Percentiles rank a stretch among this genome's conserved stretches.
These are phyloP conservation scores for Dipteronia dyeriana DNA, from an alignment of 345 rosid species.

Conservation along the genomic window DNA sequence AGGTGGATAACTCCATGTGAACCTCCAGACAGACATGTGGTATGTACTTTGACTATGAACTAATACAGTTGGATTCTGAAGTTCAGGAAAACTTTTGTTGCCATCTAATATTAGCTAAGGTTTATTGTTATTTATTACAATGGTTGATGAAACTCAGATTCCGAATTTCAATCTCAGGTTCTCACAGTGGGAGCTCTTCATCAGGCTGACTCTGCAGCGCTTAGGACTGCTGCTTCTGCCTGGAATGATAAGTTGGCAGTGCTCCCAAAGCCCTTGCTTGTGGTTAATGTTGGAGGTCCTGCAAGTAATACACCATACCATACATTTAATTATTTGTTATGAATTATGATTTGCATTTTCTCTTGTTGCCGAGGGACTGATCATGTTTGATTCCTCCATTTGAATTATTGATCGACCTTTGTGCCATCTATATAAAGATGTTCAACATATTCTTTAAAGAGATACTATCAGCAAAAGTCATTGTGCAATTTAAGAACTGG, in stretches of 20 bases:
- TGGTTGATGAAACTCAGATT: conserved; percentile 21
- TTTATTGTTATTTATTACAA: neutral
- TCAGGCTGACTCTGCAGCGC: conserved; percentile 66
- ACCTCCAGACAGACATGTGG: conserved; percentile 78
- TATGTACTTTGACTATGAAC: conserved; percentile 40
- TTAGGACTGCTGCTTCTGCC: conserved; percentile 58
- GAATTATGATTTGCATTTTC: conserved; percentile 18
- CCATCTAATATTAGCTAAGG: neutral
- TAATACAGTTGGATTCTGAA: conserved; percentile 13
- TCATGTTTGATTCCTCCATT: conserved; percentile 7
- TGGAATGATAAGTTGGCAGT: conserved; percentile 32
- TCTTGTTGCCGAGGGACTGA: conserved; percentile 24
- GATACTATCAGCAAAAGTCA: neutral
- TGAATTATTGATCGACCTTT: conserved; percentile 12
- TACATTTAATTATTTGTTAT: conserved; percentile 7
- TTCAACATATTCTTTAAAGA: neutral
- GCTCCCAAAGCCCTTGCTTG: conserved; percentile 81
- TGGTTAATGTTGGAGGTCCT: conserved; percentile 94
- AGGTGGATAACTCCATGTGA: conserved; percentile 81
- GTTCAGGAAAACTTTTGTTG: neutral
- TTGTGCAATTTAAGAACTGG: neutral
- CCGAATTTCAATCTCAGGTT: conserved; percentile 46
- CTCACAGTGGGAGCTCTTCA: conserved; percentile 91
- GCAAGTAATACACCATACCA: conserved; percentile 52
- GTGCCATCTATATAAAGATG: neutral